These are phyloP conservation scores for Xylaria venustula DNA, from an alignment of 495 filamentous ascomycete species.

Conservation along the genomic window DNA sequence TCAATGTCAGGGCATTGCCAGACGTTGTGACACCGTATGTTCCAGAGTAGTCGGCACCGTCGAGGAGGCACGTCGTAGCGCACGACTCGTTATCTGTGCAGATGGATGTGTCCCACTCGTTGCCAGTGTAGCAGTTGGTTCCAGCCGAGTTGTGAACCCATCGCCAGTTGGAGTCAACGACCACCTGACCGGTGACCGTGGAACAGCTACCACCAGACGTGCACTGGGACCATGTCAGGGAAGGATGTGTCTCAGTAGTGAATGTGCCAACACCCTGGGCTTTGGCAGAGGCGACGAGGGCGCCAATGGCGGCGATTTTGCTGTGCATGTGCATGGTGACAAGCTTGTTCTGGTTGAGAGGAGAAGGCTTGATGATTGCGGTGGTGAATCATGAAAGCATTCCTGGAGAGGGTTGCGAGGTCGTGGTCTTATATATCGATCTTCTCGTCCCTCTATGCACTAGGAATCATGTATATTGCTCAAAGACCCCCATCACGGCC, in stretches of 20 bases:
- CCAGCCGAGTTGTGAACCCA: constrained; percentile 58
- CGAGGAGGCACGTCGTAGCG: constrained; percentile 59
- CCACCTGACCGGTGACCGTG: constrained; percentile 47
- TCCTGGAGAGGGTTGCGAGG: constrained; percentile 4
- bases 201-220: constrained; percentile 50
- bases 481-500: background rate
- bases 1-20: constrained; percentile 52
- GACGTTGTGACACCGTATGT: constrained; percentile 62
- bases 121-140: constrained; percentile 66
- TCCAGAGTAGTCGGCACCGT: constrained; percentile 59
- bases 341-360: constrained; percentile 21
- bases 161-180: constrained; percentile 68
- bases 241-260: constrained; percentile 55
- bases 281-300: constrained; percentile 35
- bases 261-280: constrained; percentile 53
- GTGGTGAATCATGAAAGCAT: constrained; percentile 4
- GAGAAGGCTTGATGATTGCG: constrained; percentile 17
- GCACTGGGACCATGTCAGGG: constrained; percentile 56
- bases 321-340: constrained; percentile 24
- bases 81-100: constrained; percentile 56
- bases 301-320: constrained; percentile 25
- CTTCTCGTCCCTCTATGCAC: background rate
- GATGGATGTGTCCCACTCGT: constrained; percentile 53
- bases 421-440: constrained; percentile 12
- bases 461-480: background rate